These are phyloP conservation scores for Paramecium octaurelia DNA, from an alignment of 73 alveolate species.

Conservation along the genomic window DNA sequence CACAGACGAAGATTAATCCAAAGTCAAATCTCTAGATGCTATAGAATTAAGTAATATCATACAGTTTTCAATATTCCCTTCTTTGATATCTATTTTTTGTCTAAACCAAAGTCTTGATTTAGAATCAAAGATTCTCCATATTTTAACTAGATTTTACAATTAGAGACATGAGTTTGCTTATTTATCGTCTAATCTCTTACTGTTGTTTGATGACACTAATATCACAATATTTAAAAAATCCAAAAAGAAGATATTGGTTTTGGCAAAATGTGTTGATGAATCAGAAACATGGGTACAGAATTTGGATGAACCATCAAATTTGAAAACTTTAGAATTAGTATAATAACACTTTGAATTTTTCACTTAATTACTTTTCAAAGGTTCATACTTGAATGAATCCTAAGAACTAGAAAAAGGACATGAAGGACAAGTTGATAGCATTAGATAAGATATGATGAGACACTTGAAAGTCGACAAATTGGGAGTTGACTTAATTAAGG, in stretches of 20 bases:
- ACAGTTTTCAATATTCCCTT: slow-evolving; percentile 34
- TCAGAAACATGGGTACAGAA: slow-evolving; percentile 64
- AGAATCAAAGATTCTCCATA: slow-evolving; percentile 43
- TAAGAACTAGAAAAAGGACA: slow-evolving; percentile 12
- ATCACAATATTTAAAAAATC: slow-evolving; percentile 11
- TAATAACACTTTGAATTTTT: slow-evolving; percentile 24
- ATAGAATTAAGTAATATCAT: slow-evolving; percentile 36
- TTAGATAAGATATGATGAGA: slow-evolving; percentile 54
- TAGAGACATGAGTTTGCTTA: slow-evolving; percentile 58
- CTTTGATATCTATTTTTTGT: slow-evolving; percentile 50
- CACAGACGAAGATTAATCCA: background rate
- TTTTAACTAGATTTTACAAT: slow-evolving; percentile 55
- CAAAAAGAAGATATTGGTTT: slow-evolving; percentile 8
- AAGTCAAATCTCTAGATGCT: background rate
- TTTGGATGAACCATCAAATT: slow-evolving; percentile 16
- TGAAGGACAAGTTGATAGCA: slow-evolving; percentile 30
- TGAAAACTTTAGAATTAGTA: slow-evolving; percentile 7
- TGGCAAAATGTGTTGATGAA: slow-evolving; percentile 56
- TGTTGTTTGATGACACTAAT: slow-evolving; percentile 54
- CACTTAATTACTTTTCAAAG: slow-evolving; percentile 39
- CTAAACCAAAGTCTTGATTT: slow-evolving; percentile 40
- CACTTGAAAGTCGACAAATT: slow-evolving; percentile 49
- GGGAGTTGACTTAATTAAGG: slow-evolving; percentile 55
- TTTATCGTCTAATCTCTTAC: background rate
- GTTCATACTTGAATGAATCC: slow-evolving; percentile 11